Base-by-base conservation (phyloP, 495 filamentous ascomycete species). In the Penicillium paxilli region DNA sequence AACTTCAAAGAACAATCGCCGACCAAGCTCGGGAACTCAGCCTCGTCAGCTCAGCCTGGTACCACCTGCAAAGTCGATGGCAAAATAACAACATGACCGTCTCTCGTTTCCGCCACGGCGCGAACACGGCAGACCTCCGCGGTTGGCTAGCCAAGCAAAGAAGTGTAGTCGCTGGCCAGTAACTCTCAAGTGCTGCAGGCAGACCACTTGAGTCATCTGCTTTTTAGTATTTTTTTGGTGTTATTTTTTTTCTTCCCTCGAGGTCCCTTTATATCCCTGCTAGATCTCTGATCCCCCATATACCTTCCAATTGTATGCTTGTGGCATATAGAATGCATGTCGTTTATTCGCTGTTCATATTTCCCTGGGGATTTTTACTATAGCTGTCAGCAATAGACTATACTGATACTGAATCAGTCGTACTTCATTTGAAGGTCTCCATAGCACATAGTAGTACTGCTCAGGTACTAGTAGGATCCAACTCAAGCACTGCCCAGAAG, bases 111-210 rank as follows among this genome's bases (percentile, higher is more conserved):
- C 70, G 76, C 8, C 67, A 75, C 47, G 73, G 73, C 3, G 60
- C 87, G 83, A 68, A 78, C 85, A 64, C 89, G 58, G 81, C 84
- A 44, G 91, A 98, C 62, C 80, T 82, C 37, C 90, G 90, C 68
- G 93, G 92, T 63, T 98, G 91, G 91, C 71, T 98, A 35, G 91
- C 91, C 46, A 92, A 88, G 73, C 93, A 97, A 76, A 80, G 92
- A 70, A 86, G 81, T 67, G 76, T 83, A 61, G 83, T 92, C 58
- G 84, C 74, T 57, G 71, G 71, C 52, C 66, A 69, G 59, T 76
- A 63, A 52, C 30, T 28, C 30, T 30, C 19, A 40, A 45, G 23
- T 46, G 22, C 40, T 21, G 26, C 19, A 48, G 28, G 16, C 46
- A 23, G 23, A 28, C 23, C 20, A 44, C 3, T 25, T 24, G 24